These are phyloP conservation scores for Cyberlindnera amylophila DNA, from an alignment of 805 yeast genomes.

Conservation along the genomic window DNA sequence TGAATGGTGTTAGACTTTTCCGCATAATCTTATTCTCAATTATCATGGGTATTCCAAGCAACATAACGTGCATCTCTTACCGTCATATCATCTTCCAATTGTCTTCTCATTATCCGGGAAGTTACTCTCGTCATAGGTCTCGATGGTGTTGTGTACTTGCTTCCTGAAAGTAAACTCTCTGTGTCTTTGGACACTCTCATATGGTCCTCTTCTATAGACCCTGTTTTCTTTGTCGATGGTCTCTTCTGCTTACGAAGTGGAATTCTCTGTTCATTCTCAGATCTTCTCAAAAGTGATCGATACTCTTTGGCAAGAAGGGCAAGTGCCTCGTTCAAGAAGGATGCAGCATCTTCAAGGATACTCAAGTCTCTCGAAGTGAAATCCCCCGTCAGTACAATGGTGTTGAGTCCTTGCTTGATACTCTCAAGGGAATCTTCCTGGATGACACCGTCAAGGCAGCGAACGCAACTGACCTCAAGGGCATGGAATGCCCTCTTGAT, in stretches of 20 bases:
- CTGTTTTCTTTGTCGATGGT: constrained; percentile 2
- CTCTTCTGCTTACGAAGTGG: constrained; percentile 10
- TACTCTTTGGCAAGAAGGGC: constrained; percentile 11
- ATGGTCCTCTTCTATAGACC: constrained; percentile 3
- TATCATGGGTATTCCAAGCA: background rate
- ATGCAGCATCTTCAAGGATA: constrained; percentile 9
- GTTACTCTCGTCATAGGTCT: constrained; percentile 11
- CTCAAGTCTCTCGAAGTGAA: constrained; percentile 5
- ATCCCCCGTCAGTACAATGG: constrained; percentile 4
- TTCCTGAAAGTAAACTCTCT: background rate
- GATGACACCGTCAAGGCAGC: constrained; percentile 14
- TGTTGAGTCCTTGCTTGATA: constrained; percentile 10
- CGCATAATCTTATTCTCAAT: background rate
- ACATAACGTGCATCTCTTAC: background rate
- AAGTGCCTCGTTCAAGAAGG: constrained; percentile 14
- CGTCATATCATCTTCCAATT: constrained; percentile 2
- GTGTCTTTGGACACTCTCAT: constrained; percentile 1
- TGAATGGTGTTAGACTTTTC: too few relatives aligned
- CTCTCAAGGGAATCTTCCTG: constrained; percentile 14
- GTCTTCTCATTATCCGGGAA: constrained; percentile 2
- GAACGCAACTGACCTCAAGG: constrained; percentile 14
- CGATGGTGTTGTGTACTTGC: constrained; percentile 1
- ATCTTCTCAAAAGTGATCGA: constrained; percentile 4
- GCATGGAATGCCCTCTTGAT: constrained; percentile 11
- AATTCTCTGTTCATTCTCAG: constrained; percentile 5